Evolutionary conservation across 805 yeast genomes (phyloP), one percentile per base, ranked within the genome.

Genomic region (Metschnikowia anglica): DNA sequence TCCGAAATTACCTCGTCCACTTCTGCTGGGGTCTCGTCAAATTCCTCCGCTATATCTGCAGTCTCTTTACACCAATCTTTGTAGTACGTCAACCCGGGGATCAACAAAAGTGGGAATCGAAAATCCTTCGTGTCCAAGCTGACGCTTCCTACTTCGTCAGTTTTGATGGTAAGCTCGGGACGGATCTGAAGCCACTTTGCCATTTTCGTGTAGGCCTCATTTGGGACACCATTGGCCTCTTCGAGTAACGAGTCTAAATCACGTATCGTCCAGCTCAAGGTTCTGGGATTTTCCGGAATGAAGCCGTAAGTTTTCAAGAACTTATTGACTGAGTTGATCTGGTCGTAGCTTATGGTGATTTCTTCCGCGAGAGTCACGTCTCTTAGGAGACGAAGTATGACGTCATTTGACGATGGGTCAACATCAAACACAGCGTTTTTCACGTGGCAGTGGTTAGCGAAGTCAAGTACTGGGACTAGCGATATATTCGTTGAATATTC

Each of bases 381-480:
- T 2, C 19, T 45, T 27, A 59, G 34, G 16, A 47, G 34, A 7
- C 57, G 52, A 10, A 80, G 59, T 0, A 79, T 23, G 4, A 79
- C 61, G 37, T 78, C 82, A 4, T 63, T 54, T 4, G 62, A 70
- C 0, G 35, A 24, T 6, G 70, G 60, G 57, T 79, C 84, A n/a
- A 78, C 66, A 53, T 81, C 91, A 60, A 82, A 84, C 50, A 66
- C 72, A 0, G 85, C 77, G 34, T 66, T 63, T 20, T 52, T 29
- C 1, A 38, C 32, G 43, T 66, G 67, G 32, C 65, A 62, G 56
- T 84, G 91, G 56, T 84, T 84, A 5, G 76, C 85, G 68, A 77
- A 84, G 59, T 84, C 91, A 23, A 84, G 52, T 1, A 81, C 46
- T 1, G 91, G 89, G 0, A 83, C 86, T 41, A 84, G 57, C 0